Base-by-base conservation (phyloP, 768 basidiomycete species). In the Mycena leptocephala region DNA sequence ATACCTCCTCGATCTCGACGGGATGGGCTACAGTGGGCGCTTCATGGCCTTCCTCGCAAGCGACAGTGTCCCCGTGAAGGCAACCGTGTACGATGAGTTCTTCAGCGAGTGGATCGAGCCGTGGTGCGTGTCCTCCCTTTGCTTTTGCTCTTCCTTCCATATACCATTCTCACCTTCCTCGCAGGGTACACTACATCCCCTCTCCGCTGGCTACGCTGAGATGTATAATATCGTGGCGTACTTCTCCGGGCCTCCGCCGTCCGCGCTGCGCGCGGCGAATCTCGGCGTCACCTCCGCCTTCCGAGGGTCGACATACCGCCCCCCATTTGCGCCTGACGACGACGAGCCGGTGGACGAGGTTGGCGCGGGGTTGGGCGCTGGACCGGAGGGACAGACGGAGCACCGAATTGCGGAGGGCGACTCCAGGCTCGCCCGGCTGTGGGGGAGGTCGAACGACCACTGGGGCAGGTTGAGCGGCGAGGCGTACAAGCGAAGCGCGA, bases 211-310 rank as follows among this genome's bases (percentile, higher is more conserved):
- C 5, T 99, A 99, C 84, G 86, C 90, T 56, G 98, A 99, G 85
- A 93, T 99, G 65, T 98, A 99, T 87, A 97, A 99, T 82, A 91
- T 99, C 70, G 92, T 95, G 80, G 91, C 96, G 3, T 99, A 94
- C 88, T 99, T 99, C 87, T 96, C 96, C 0, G 97, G 98, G 0
- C 92, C 95, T 1, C 89, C 95, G 0, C 81, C 88, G 14, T 87
- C 93, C 3, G 91, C 93, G 46, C 84, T 95, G 13, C 83, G 87
- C 35, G 86, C 88, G 0, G 87, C 88, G 28, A 93, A 93, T 79
- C 88, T 88, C 30, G 22, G 92, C 92, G 0, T 77, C 82, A 28
- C 81, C 81, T 79, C 46, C 84, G 28, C 65, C 16, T 66, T 63
- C 53, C 72, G 35, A 30, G 72, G 63, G n/a, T 59, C 72, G 55